Conservation (phyloP, 73 alveolate genomes). For the Stentor roeselii region DNA sequence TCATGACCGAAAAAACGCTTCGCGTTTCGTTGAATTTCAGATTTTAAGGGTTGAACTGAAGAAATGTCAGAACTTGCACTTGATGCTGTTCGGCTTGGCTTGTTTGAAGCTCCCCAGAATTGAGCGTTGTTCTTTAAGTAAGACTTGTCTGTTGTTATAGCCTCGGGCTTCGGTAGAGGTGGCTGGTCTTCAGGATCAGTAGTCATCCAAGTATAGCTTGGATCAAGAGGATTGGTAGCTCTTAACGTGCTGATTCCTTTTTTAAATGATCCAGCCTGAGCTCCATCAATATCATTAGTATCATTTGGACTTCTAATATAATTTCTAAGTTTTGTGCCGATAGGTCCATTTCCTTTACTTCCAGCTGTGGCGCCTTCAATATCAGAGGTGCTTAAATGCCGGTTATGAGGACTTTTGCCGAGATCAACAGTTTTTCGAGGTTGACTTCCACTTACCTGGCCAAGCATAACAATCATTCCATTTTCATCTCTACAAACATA, state of each 20-base stretch:
- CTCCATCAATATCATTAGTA: slow-evolving; percentile 76
- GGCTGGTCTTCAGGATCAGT: background rate
- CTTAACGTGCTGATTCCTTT: slow-evolving; percentile 82
- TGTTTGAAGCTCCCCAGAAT: slow-evolving; percentile 18
- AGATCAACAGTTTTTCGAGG: slow-evolving; percentile 30
- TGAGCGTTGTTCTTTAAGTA: background rate
- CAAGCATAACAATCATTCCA: slow-evolving; percentile 46
- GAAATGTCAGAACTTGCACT: background rate
- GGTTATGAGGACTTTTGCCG: slow-evolving; percentile 33
- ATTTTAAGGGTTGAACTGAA: background rate
- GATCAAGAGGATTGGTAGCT: slow-evolving; percentile 67
- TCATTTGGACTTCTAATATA: slow-evolving; percentile 49
- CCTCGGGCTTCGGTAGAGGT: too few relatives aligned
- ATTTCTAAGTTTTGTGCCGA: slow-evolving; percentile 55
- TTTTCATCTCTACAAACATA: slow-evolving; percentile 54
- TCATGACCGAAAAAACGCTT: background rate
- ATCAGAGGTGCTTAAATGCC: slow-evolving; percentile 44
- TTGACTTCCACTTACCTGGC: slow-evolving; percentile 53
- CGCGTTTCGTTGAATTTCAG: background rate
- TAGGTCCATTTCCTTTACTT: slow-evolving; percentile 53
- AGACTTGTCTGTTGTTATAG: background rate
- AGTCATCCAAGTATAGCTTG: slow-evolving; percentile 42
- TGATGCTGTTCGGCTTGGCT: background rate
- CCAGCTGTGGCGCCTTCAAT: slow-evolving; percentile 65
- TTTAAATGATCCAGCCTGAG: slow-evolving; percentile 78